Base-by-base conservation (phyloP, 169 alveolate genomes). In the Eimeria brunetti region DNA sequence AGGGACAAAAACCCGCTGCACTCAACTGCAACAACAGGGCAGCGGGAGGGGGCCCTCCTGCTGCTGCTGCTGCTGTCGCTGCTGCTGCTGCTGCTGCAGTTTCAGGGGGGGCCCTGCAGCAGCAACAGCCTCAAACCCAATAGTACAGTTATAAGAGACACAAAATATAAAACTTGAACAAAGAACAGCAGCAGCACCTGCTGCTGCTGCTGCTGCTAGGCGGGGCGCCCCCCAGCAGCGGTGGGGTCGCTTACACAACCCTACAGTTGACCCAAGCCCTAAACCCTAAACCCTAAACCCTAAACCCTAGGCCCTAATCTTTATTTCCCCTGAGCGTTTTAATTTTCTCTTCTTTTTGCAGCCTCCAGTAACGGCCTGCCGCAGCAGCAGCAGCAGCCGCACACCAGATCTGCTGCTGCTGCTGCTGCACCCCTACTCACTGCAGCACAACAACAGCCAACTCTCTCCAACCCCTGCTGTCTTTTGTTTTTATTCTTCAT, bases 61-160 rank as follows among this genome's bases (percentile, higher is more conserved):
- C 78, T 67, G 36, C 78, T 67, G 78, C n/a, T 67, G 41, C 78
- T 67, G n/a, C 36, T n/a, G 78, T 33, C 8, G n/a, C 78, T 8
- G 8, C 36, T 16, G 36, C 38, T 67, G 78, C 78, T n/a, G n/a
- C n/a, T n/a, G n/a, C n/a, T n/a, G n/a, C n/a, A n/a, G n/a, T n/a
- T n/a, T n/a, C n/a, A n/a, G n/a, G 78, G 41, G 36, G 78, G 78
- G 36, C 78, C 78, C 78, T 67, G 78, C 78, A 24, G 78, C 78
- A 67, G 78, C 78, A 24, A 67, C 78, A 24, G 78, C 41, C 78
- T 67, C 78, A 16, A 16, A 7, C 12, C 27, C 27, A 67, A n/a
- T n/a, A 67, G 14, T 9, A 67, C 12, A 33, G 36, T n/a, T 16
- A 67, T 24, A 22, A 7, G 27, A 18, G 38, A 67, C 12, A n/a